Percentiles rank a stretch among this genome's conserved stretches.
These are phyloP conservation scores for Wallacemonas sp. DNA, from an alignment of 208 protist genomes.

Conservation along the genomic window DNA sequence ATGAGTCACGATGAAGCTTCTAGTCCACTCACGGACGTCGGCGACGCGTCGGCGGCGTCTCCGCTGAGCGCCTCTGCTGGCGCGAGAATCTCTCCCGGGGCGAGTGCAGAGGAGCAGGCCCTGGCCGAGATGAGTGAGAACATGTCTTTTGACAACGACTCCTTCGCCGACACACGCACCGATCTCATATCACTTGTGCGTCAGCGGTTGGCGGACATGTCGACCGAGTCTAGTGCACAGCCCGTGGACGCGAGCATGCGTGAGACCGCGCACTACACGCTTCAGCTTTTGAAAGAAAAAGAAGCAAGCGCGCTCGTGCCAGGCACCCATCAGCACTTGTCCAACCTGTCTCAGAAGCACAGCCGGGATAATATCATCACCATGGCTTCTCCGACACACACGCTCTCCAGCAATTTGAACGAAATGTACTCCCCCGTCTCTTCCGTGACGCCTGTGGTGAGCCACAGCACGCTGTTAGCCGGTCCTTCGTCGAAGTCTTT, in stretches of 20 bases:
- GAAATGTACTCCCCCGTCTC: too few relatives aligned
- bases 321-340: background rate
- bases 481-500: background rate
- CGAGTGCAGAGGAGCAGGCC: background rate
- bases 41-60: background rate
- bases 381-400: too few relatives aligned
- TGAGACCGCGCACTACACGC: constrained; percentile 12
- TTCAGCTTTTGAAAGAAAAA: constrained; percentile 10
- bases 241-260: constrained; percentile 10
- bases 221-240: background rate
- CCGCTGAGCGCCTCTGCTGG: too few relatives aligned
- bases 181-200: constrained; percentile 4
- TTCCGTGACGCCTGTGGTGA: too few relatives aligned
- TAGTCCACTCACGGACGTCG: background rate
- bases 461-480: constrained; percentile 1
- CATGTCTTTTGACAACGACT: constrained; percentile 9
- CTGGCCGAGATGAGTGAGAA: background rate
- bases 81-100: too few relatives aligned
- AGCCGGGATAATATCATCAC: constrained; percentile 6
- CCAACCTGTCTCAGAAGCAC: background rate
- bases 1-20: constrained; percentile 4
- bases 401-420: background rate
- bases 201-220: constrained; percentile 10
- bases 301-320: constrained; percentile 4
- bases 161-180: constrained; percentile 1